Evolutionary conservation across 352 stramenopile species (phyloP).

Genomic region (Blastocystis sp.): DNA sequence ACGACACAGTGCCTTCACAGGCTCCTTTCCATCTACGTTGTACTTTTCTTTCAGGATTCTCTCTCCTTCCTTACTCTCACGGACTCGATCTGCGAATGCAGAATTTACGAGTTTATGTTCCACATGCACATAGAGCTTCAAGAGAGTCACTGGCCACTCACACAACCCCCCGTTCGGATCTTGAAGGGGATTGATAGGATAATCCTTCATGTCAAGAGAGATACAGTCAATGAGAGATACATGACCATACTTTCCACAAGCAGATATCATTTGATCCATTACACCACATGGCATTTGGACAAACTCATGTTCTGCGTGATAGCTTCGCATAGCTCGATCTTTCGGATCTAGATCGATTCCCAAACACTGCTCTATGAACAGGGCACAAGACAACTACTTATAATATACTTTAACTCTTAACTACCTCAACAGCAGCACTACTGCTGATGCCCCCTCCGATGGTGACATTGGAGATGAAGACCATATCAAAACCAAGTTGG

Average conservation of each 20-base stretch:
- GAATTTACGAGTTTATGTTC: conserved; percentile 56
- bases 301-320: conserved; percentile 26
- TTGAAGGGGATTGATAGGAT: background rate
- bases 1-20: conserved; percentile 8
- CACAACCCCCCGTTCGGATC: no score
- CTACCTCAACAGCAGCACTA: conserved; percentile 35
- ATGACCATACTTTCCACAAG: conserved; percentile 25
- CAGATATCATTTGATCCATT: conserved; percentile 48
- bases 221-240: conserved; percentile 57
- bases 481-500: conserved; percentile 13
- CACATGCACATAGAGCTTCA: conserved; percentile 46
- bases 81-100: conserved; percentile 6
- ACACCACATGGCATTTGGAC: conserved; percentile 62
- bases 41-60: conserved; percentile 9
- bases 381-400: background rate
- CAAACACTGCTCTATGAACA: conserved; percentile 48
- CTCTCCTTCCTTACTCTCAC: conserved; percentile 11
- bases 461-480: conserved; percentile 46
- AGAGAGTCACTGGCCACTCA: conserved; percentile 43
- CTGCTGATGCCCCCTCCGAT: conserved; percentile 51
- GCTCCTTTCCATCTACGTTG: conserved; percentile 1
- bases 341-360: conserved; percentile 44
- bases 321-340: conserved; percentile 22
- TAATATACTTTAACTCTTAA: background rate
- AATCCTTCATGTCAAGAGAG: conserved; percentile 45